Conservation (phyloP, 192 early-diverging fungal genomes). For the Podila clonocystis region DNA sequence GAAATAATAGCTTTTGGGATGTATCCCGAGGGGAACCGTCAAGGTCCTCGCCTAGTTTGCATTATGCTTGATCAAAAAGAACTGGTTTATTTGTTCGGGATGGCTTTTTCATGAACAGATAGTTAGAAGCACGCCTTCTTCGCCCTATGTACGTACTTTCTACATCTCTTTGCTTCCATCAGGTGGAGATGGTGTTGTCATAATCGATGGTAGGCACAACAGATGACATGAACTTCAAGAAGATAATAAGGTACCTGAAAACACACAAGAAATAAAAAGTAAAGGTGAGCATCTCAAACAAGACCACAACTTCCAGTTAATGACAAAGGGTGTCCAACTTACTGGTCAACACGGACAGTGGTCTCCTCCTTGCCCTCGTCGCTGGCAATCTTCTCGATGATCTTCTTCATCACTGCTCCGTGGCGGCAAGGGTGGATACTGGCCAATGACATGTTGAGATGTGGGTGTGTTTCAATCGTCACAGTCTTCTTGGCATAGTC, state of each 20-base stretch:
- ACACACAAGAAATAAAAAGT: neutral
- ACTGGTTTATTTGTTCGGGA: too few species aligned
- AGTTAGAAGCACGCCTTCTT: too few species aligned
- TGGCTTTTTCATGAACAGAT: too few species aligned
- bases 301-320: neutral
- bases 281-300: neutral
- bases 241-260: conserved; percentile 85
- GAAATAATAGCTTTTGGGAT: too few species aligned
- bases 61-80: too few species aligned
- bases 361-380: conserved; percentile 70
- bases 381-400: conserved; percentile 85
- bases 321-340: conserved; percentile 33
- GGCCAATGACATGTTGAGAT: conserved; percentile 86
- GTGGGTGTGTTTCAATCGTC: conserved; percentile 97
- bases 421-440: conserved; percentile 99
- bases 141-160: neutral
- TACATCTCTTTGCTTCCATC: conserved; percentile 10
- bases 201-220: conserved; percentile 99
- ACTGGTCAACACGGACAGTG: conserved; percentile 90
- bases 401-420: conserved; percentile 96
- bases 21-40: too few species aligned
- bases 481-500: conserved; percentile 99
- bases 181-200: conserved; percentile 92
- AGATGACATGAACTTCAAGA: conserved; percentile 97
- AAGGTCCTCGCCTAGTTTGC: too few species aligned